Percentiles rank a stretch among this genome's conserved stretches.
Evolutionary conservation across 768 basidiomycete species (phyloP).

Genomic region (Asterophora parasitica): DNA sequence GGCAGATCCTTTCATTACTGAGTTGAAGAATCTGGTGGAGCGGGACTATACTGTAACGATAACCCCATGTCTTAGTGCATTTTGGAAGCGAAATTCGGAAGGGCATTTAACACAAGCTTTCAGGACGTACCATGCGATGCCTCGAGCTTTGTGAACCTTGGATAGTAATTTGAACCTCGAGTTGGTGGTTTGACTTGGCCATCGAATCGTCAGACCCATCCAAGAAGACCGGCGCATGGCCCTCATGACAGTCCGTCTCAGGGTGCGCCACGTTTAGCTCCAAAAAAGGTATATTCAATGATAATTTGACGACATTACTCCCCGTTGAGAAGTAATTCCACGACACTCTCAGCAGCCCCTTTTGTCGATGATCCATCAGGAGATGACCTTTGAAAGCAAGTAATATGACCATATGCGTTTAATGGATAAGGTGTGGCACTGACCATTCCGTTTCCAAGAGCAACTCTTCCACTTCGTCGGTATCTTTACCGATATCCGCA

Average conservation of each 20-base stretch:
- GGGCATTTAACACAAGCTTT: no score
- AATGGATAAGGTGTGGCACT: conserved; percentile 15
- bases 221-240: not conserved
- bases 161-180: no score
- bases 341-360: conserved; percentile 37
- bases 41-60: no score
- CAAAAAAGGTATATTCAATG: not conserved
- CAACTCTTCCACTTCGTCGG: conserved; percentile 61
- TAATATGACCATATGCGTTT: not conserved
- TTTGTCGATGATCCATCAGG: conserved; percentile 32
- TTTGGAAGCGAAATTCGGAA: no score
- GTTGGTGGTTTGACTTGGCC: no score
- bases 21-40: no score
- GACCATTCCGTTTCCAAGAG: conserved; percentile 84
- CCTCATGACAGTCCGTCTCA: not conserved
- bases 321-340: conserved; percentile 26
- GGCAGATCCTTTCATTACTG: no score
- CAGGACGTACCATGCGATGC: no score
- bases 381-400: conserved; percentile 40
- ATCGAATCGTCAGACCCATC: not conserved
- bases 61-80: no score
- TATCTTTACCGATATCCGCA: conserved; percentile 59
- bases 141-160: no score
- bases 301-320: not conserved
- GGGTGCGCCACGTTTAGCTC: not conserved